These are phyloP conservation scores for Nasturtium officinale DNA, from an alignment of 345 rosid genomes.

Conservation along the genomic window DNA sequence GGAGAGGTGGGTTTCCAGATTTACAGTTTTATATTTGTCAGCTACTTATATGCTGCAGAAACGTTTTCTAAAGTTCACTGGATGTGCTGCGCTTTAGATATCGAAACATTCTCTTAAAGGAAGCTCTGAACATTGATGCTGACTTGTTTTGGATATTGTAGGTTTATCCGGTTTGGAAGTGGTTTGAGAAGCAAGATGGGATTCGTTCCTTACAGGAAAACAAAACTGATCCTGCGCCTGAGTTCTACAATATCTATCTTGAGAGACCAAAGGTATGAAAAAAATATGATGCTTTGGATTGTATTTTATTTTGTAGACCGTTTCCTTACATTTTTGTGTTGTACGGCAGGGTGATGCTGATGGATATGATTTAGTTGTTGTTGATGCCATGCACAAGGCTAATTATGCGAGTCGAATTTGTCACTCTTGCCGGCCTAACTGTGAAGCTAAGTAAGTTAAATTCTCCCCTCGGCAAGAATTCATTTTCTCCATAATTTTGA, in stretches of 20 bases:
- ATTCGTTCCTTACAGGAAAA: conserved; percentile 93
- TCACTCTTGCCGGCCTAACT: conserved; percentile 99
- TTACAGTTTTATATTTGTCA: conserved; percentile 18
- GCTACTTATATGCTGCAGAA: conserved; percentile 23
- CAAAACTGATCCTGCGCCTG: conserved; percentile 97
- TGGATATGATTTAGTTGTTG: conserved; percentile 99
- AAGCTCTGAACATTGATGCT: conserved; percentile 17
- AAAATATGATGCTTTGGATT: conserved; percentile 34
- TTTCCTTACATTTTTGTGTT: conserved; percentile 37
- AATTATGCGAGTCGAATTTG: conserved; percentile 99
- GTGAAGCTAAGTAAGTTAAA: conserved; percentile 92
- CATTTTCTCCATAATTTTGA: conserved; percentile 18
- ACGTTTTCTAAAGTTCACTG: conserved; percentile 18
- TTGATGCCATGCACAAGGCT: conserved; percentile 99
- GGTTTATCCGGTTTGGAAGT: conserved; percentile 99
- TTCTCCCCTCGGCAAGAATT: conserved; percentile 13
- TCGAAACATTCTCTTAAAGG: conserved; percentile 8
- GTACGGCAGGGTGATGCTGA: conserved; percentile 93
- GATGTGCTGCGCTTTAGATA: conserved; percentile 16
- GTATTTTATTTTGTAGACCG: conserved; percentile 26
- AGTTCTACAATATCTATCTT: conserved; percentile 96
- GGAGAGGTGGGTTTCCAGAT: conserved; percentile 81
- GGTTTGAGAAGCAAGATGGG: conserved; percentile 99
- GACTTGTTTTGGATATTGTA: conserved; percentile 41
- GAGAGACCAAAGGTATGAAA: conserved; percentile 95